Base-by-base conservation (phyloP, 2,329 filamentous ascomycete genomes). In the Balansia obtecta region DNA sequence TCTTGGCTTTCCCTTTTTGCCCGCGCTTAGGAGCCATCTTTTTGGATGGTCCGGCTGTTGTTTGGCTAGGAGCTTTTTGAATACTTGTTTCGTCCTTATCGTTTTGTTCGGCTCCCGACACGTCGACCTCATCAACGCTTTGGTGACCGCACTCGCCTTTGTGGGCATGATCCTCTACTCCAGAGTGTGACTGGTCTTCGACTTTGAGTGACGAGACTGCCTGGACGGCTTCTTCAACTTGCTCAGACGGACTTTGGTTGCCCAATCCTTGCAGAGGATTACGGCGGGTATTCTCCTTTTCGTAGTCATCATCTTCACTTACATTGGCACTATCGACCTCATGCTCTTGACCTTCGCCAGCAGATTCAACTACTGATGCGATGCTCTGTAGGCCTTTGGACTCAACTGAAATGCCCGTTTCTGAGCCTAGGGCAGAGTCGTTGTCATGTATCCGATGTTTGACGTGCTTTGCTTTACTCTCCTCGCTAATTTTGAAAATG, bases 401-500 rank as follows among this genome's bases (percentile, higher is more conserved):
- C 9, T 38, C 32, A 8, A 12, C 30, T 2, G 43, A 53, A 50
- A 49, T 58, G 5, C 57, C 53, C 11, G 54, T 56, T 4, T 47
- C 18, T 18, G 44, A 30, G 3, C 49, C 54, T 18, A 51, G 13
- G 5, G 55, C 43, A 8, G 50, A 55, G 16, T 62, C 57, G 8
- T 56, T 58, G 20, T 65, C 63, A 8, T 63, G 58, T 15, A 70
- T 49, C 7, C 66, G 62, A 51, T 94, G 85, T 63, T 87, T 91
- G 41, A 82, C 74, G 65, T 96, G 90, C 51, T 81, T 85, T 4
- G 75, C 77, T 63, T 88, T 86, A 67, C 89, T 95, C 60, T 90
- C 86, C 50, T 94, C 86, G 59, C 88, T 95, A 48, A 97, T 84
- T 59, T 82, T 84, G 66, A 95, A 98, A 66, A 95, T 75, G 43